phyloP scores from a whole-genome alignment of 495 filamentous ascomycete species.

The Neurospora sp. region DNA sequence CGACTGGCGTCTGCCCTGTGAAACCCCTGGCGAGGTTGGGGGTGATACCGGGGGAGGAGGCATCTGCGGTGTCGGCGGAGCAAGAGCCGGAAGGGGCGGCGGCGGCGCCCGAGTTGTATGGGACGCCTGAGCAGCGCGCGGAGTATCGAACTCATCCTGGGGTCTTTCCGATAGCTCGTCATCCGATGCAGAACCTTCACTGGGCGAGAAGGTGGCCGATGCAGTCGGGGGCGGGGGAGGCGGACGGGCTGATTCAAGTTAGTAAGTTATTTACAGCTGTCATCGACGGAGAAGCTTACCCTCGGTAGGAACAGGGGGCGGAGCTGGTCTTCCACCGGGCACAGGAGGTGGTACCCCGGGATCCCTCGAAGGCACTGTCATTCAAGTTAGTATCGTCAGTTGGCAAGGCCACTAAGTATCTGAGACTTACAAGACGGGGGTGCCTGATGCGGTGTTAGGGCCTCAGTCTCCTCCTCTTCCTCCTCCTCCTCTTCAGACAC shows the following conservation, averaged over 20 bases:
- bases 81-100: constrained; percentile 22
- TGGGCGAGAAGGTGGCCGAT: constrained; percentile 49
- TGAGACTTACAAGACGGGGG: constrained; percentile 38
- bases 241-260: constrained; percentile 46
- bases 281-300: constrained; percentile 40
- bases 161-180: constrained; percentile 77
- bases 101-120: constrained; percentile 30
- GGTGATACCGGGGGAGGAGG: constrained; percentile 35
- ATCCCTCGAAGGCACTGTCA: constrained; percentile 29
- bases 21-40: constrained; percentile 44
- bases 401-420: constrained; percentile 5
- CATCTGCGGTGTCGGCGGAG: constrained; percentile 10
- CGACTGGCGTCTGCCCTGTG: constrained; percentile 40
- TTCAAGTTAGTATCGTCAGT: constrained; percentile 21
- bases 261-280: constrained; percentile 16
- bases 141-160: constrained; percentile 26
- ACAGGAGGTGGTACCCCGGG: constrained; percentile 44
- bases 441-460: constrained; percentile 27
- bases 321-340: constrained; percentile 52
- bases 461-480: constrained; percentile 28
- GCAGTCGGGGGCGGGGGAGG: constrained; percentile 40
- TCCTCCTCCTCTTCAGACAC: constrained; percentile 33
- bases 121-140: constrained; percentile 23
- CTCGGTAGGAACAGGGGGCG: constrained; percentile 59
- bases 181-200: constrained; percentile 80